phyloP scores from a whole-genome alignment of 345 rosid genomes.

The Lenwebbia sp. region DNA sequence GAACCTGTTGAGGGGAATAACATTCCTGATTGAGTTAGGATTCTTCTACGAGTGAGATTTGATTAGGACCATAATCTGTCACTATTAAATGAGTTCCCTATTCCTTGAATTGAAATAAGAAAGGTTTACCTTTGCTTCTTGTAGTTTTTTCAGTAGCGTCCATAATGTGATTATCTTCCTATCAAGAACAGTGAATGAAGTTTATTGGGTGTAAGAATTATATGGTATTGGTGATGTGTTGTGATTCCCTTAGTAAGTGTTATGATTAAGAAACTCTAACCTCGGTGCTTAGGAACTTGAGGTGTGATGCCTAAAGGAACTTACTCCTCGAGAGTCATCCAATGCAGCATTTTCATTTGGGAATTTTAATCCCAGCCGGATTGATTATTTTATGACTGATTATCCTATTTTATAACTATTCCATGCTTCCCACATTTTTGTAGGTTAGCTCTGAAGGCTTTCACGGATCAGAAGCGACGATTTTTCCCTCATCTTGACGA shows the following conservation, averaged over 20 bases:
- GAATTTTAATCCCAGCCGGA: not conserved
- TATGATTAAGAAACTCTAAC: not conserved
- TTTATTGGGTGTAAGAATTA: not conserved
- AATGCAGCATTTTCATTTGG: not conserved
- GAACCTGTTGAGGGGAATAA: not conserved
- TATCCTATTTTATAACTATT: not conserved
- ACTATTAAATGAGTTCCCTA: not conserved
- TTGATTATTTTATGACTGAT: not conserved
- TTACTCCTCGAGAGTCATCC: not conserved
- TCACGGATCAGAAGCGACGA: slow-evolving; percentile 82
- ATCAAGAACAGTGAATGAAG: not conserved
- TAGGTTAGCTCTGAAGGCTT: slow-evolving; percentile 93
- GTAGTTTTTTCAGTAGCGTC: not conserved
- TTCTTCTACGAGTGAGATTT: not conserved
- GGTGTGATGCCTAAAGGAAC: not conserved
- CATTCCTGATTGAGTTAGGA: not conserved
- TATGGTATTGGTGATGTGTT: not conserved
- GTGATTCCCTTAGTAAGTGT: not conserved
- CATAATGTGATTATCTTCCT: not conserved
- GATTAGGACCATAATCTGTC: not conserved
- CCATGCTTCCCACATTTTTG: slow-evolving; percentile 1
- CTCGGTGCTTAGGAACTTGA: not conserved
- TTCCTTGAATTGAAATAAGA: not conserved
- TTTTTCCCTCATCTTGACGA: slow-evolving; percentile 83
- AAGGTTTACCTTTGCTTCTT: not conserved